These are phyloP conservation scores for Trichoderma asperellum DNA, from an alignment of 2,329 filamentous ascomycete species.

Conservation along the genomic window DNA sequence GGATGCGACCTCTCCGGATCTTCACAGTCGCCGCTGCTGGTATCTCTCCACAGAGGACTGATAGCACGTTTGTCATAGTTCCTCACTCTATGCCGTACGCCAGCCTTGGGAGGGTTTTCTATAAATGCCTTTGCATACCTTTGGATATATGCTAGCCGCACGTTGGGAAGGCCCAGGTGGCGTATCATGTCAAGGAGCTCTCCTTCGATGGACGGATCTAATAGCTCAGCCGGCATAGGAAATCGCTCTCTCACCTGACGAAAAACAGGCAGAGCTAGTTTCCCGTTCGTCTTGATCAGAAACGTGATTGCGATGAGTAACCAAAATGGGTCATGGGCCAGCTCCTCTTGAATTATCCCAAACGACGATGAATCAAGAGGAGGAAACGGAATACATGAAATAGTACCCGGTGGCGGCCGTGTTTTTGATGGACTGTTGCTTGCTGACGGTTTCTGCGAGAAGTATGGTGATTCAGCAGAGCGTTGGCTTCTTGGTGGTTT, in stretches of 20 bases:
- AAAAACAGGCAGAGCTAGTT: slow-evolving; percentile 75
- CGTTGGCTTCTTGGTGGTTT: slow-evolving; percentile 26
- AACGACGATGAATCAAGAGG: slow-evolving; percentile 66
- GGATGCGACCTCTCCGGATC: background rate
- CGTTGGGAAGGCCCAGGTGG: slow-evolving; percentile 71
- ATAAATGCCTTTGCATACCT: slow-evolving; percentile 72
- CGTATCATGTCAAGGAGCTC: slow-evolving; percentile 66
- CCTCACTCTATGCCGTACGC: slow-evolving; percentile 57
- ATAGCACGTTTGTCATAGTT: slow-evolving; percentile 50
- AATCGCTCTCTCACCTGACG: slow-evolving; percentile 69
- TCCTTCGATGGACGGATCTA: slow-evolving; percentile 50
- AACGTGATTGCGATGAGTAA: slow-evolving; percentile 83
- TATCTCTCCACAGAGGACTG: slow-evolving; percentile 28
- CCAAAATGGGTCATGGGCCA: slow-evolving; percentile 75
- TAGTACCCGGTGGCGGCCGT: slow-evolving; percentile 48
- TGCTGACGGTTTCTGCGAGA: slow-evolving; percentile 32
- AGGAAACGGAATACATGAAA: slow-evolving; percentile 68
- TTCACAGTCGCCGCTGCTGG: slow-evolving; percentile 6
- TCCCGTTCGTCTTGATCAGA: slow-evolving; percentile 78
- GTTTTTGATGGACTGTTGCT: slow-evolving; percentile 33
- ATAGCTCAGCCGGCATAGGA: slow-evolving; percentile 67
- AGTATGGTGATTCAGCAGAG: slow-evolving; percentile 42
- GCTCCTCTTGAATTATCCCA: slow-evolving; percentile 81
- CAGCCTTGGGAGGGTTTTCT: slow-evolving; percentile 61
- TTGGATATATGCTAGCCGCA: slow-evolving; percentile 70